Base-by-base conservation (phyloP, 2,329 filamentous ascomycete genomes). In the Trichoderma sp. region DNA sequence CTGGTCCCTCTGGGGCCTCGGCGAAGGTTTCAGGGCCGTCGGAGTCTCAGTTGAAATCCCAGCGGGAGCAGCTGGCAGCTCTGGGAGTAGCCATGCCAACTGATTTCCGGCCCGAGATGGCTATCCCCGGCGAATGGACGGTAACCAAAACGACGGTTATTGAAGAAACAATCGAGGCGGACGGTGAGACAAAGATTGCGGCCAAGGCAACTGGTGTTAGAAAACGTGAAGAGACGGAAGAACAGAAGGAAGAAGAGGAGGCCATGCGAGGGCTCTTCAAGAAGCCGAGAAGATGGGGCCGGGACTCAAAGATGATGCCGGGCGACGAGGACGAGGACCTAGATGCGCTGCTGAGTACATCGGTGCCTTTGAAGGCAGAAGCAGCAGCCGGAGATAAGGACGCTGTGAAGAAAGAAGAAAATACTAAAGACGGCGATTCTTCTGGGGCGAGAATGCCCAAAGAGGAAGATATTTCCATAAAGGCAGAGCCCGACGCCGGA, bases 101-200 rank as follows among this genome's bases (percentile, higher is more conserved):
- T 53, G 89, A 91, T 71, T 89, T 92, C 67, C 84, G 92, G 68
- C 84, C 86, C 2, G 92, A 95, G 69, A 89, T 97, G 87, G 93
- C 94, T 5, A 89, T 97, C 82, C 89, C 90, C 4, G 93, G 95
- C 35, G 92, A 97, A 64, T 99, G 94, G 94, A 88, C 92, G 0
- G 86, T 90, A 12, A 89, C 87, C 68, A 88, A 86, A 6, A 86
- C 92, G 48, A 84, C 87, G 53, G 83, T 88, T 4, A 79, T 89
- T 25, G 79, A 84, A 15, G 81, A 83, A 15, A 77, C 72, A 35
- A 71, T 73, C 25, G 80, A 83, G 22, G 80, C 80, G 6, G 78
- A 80, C 29, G 79, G 78, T 7, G 76, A 77, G 29, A 76, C 75
- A 34, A 78, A 79, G 32, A 78, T 82, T 8, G 82, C 85, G 65